Base-by-base conservation (phyloP, 345 rosid genomes). In the Eucalyptus erythrocorys region DNA sequence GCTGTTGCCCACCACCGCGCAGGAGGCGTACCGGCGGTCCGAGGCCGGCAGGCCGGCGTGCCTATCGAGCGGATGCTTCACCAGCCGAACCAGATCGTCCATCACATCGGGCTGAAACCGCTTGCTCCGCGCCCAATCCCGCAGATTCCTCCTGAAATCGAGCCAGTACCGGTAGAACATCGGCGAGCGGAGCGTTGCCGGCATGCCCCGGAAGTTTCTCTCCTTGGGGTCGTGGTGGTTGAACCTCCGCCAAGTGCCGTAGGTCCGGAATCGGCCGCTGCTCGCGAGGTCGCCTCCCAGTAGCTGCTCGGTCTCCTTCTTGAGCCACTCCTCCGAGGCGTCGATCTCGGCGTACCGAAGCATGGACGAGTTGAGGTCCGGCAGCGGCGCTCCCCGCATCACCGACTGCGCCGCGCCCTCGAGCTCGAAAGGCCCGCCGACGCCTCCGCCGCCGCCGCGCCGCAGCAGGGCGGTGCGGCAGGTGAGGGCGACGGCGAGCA, bases 1-100 rank as follows among this genome's bases (percentile, higher is more conserved):
- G 87, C 98, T 96, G 68, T 97, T 97, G 16, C 99, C 99, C 50
- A 96, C 98, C 17, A 97, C 97, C 21, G 99, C 99, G 91, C 99
- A 97, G 87, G 99, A 95, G 15, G 87, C 88, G 85, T 95, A 96
- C 85, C 92, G 91, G 86, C 49, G 45, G 89, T 91, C 94, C 19
- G 92, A 89, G 27, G 85, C 87, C 57, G 71, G 81, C 51, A 87
- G 86, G 10, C 94, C 96, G 88, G 89, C 91, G 86, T 92, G 94
- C 89, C 68, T 89, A 88, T 94, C 96, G 82, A 97, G 91, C 26
- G 92, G 96, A 81, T 59, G 91, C 93, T 95, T 97, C 45, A 96
- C 90, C 76, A 93, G 87, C 55, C 89, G 91, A n/a, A 94, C 88
- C 91, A 97, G 93, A 89, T 96, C 98, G 79, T 91, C 59, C 94